These are phyloP conservation scores for Aspergillus sp. DNA, from an alignment of 2,329 filamentous ascomycete genomes.

Conservation along the genomic window DNA sequence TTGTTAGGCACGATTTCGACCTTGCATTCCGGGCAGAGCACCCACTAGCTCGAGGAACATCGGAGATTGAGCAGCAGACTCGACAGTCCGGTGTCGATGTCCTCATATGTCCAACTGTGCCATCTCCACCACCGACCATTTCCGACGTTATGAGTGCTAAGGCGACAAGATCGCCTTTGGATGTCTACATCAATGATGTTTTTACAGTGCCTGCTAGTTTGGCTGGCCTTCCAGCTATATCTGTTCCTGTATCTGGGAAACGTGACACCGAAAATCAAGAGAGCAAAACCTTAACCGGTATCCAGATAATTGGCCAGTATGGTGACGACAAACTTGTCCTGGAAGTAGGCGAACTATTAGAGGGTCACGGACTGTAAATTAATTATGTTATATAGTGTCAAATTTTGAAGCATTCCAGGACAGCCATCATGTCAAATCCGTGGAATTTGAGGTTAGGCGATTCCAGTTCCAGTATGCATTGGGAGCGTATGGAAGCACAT, in stretches of 20 bases:
- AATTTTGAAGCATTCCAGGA: not conserved
- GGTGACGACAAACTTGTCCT: slow-evolving; percentile 47
- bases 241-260: slow-evolving; percentile 63
- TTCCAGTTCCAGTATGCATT: not conserved
- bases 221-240: slow-evolving; percentile 85
- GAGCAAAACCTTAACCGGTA: slow-evolving; percentile 33
- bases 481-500: no score
- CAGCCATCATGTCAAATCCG: not conserved
- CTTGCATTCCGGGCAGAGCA: slow-evolving; percentile 69
- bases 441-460: not conserved
- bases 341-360: slow-evolving; percentile 38
- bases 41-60: slow-evolving; percentile 51
- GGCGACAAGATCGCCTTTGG: slow-evolving; percentile 52
- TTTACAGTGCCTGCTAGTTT: slow-evolving; percentile 94
- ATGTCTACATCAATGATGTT: slow-evolving; percentile 88
- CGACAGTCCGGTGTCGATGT: slow-evolving; percentile 65
- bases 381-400: not conserved
- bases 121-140: slow-evolving; percentile 68
- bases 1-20: slow-evolving; percentile 87
- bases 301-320: slow-evolving; percentile 50
- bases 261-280: slow-evolving; percentile 6
- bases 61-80: slow-evolving; percentile 5
- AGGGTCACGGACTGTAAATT: slow-evolving; percentile 16
- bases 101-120: slow-evolving; percentile 82
- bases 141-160: slow-evolving; percentile 49